A percentile compares a stretch with the other conserved stretches of the same genome.
These are phyloP conservation scores for Calonectria montana DNA, from an alignment of 2,329 filamentous ascomycete genomes.

Conservation along the genomic window DNA sequence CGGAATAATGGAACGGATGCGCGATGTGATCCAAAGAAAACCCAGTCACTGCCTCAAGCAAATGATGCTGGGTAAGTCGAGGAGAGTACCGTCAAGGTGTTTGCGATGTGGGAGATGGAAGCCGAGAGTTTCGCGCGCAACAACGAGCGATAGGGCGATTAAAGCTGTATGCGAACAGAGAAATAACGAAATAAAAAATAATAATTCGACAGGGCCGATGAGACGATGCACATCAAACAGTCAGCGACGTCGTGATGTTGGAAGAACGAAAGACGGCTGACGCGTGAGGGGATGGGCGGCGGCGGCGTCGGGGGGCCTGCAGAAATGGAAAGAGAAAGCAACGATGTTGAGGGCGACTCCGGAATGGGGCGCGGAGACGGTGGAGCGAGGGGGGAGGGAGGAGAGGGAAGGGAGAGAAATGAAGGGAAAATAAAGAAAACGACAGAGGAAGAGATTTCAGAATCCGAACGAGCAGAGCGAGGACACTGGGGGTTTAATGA, in stretches of 20 bases:
- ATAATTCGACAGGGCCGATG: slow-evolving; percentile 43
- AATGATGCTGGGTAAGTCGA: slow-evolving; percentile 49
- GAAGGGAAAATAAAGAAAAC: slow-evolving; percentile 45
- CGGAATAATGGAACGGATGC: slow-evolving; percentile 48
- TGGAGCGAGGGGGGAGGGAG: slow-evolving; percentile 43
- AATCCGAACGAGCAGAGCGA: slow-evolving; percentile 41
- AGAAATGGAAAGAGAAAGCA: slow-evolving; percentile 41
- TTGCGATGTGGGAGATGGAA: slow-evolving; percentile 45
- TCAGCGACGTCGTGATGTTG: slow-evolving; percentile 40
- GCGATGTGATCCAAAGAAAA: slow-evolving; percentile 43
- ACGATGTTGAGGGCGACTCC: slow-evolving; percentile 41
- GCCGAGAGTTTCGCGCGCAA: slow-evolving; percentile 43
- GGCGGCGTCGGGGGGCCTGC: slow-evolving; percentile 40
- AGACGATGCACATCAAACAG: slow-evolving; percentile 41
- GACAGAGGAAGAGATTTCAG: slow-evolving; percentile 47
- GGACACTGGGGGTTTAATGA: slow-evolving; percentile 50
- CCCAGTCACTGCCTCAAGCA: slow-evolving; percentile 60
- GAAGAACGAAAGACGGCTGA: slow-evolving; percentile 46
- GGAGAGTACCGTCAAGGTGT: slow-evolving; percentile 55
- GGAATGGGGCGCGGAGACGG: slow-evolving; percentile 48
- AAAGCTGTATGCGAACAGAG: slow-evolving; percentile 57
- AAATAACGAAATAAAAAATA: slow-evolving; percentile 44
- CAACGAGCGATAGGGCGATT: slow-evolving; percentile 49
- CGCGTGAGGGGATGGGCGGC: slow-evolving; percentile 37
- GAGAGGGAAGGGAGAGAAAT: slow-evolving; percentile 38